These are phyloP conservation scores for Aspergillus sp. DNA, from an alignment of 2,329 filamentous ascomycete species.

Conservation along the genomic window DNA sequence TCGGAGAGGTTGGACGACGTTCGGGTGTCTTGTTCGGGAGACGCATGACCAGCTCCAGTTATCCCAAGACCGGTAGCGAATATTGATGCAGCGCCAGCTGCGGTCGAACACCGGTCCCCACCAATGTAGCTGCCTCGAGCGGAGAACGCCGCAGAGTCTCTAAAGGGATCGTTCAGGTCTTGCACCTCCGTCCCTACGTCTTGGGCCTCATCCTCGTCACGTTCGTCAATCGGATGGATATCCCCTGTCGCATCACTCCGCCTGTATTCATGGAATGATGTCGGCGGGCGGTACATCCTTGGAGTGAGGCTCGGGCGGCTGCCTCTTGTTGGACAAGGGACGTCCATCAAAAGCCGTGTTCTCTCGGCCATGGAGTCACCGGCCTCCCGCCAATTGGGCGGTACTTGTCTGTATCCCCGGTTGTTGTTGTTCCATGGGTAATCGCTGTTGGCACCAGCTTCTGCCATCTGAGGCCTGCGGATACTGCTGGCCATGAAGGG, in stretches of 20 bases:
- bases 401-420: slow-evolving; percentile 15
- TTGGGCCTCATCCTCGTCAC: slow-evolving; percentile 57
- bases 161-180: slow-evolving; percentile 21
- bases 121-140: slow-evolving; percentile 26
- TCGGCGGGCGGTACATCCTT: slow-evolving; percentile 38
- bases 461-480: slow-evolving; percentile 27
- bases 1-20: slow-evolving; percentile 59
- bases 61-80: slow-evolving; percentile 1
- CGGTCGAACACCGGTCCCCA: slow-evolving; percentile 13
- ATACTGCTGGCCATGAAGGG: slow-evolving; percentile 40
- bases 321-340: slow-evolving; percentile 39
- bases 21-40: slow-evolving; percentile 54
- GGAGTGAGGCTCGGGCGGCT: slow-evolving; percentile 39
- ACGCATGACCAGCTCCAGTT: slow-evolving; percentile 35
- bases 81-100: neutral
- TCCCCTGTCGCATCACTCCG: slow-evolving; percentile 50
- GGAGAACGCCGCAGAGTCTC: slow-evolving; percentile 25
- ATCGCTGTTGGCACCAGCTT: slow-evolving; percentile 17
- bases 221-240: slow-evolving; percentile 64
- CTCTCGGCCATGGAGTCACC: slow-evolving; percentile 37
- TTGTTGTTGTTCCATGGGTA: slow-evolving; percentile 31
- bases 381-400: slow-evolving; percentile 25
- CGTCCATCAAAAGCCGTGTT: slow-evolving; percentile 42
- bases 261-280: slow-evolving; percentile 50
- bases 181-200: neutral